These are phyloP conservation scores for Chaetomiaceae sp. DNA, from an alignment of 2,329 filamentous ascomycete species.

Conservation along the genomic window DNA sequence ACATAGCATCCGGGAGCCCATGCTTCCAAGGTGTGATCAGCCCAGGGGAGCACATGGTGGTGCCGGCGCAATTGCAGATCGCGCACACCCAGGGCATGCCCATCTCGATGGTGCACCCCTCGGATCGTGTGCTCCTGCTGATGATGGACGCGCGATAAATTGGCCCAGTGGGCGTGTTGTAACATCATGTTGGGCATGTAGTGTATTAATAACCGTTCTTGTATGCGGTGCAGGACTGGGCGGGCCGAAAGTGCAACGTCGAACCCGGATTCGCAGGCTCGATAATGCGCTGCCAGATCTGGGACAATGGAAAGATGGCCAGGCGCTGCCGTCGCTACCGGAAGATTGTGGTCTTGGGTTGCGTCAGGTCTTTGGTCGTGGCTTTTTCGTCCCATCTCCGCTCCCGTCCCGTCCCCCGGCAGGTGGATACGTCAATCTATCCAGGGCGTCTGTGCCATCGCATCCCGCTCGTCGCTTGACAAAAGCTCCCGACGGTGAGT, in stretches of 20 bases:
- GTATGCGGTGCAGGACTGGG: not conserved
- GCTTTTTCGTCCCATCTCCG: slow-evolving; percentile 8
- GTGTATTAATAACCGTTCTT: too few relatives aligned
- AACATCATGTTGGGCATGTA: too few relatives aligned
- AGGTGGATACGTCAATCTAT: not conserved
- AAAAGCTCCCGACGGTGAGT: too few relatives aligned
- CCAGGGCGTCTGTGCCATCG: not conserved
- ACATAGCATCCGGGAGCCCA: not conserved
- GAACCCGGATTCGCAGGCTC: slow-evolving; percentile 2
- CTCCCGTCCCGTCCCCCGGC: not conserved
- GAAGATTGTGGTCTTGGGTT: not conserved
- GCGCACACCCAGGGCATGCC: too few relatives aligned
- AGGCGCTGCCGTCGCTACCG: slow-evolving; percentile 11
- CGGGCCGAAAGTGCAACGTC: not conserved
- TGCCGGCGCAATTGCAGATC: not conserved
- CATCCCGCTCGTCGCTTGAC: slow-evolving; percentile 2
- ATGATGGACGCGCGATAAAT: not conserved
- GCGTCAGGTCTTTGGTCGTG: not conserved
- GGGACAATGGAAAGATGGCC: not conserved
- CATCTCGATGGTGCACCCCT: too few relatives aligned
- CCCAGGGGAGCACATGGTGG: not conserved
- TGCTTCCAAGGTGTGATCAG: slow-evolving; percentile 2
- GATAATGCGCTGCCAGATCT: not conserved
- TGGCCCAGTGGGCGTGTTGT: not conserved
- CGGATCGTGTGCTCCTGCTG: too few relatives aligned